Evolutionary conservation across 1,284 basidiomycete genomes (phyloP).

Genomic region (Sporisorium iseilematis-ciliati): DNA sequence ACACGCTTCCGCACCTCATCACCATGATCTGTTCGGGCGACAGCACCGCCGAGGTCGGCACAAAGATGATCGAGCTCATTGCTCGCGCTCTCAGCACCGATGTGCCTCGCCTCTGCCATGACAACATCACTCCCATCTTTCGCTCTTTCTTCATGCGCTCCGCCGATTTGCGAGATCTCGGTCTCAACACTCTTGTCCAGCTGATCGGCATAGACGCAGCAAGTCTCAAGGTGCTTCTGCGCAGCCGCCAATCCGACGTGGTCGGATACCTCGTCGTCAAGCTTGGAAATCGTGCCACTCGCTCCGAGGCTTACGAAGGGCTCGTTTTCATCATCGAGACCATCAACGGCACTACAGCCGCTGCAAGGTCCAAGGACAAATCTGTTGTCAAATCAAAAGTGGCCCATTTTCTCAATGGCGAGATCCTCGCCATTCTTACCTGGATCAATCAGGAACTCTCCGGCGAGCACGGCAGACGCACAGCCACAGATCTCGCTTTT

Average conservation of each 20-base stretch:
- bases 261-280: slow-evolving; percentile 65
- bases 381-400: slow-evolving; percentile 34
- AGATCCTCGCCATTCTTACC: slow-evolving; percentile 65
- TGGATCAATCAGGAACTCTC: slow-evolving; percentile 67
- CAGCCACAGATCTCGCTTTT: slow-evolving; percentile 54
- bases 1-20: slow-evolving; percentile 63
- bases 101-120: slow-evolving; percentile 59
- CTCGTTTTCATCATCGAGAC: slow-evolving; percentile 60
- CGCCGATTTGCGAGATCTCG: slow-evolving; percentile 40
- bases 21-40: slow-evolving; percentile 45
- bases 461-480: slow-evolving; percentile 60
- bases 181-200: slow-evolving; percentile 41
- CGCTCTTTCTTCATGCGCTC: slow-evolving; percentile 58
- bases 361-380: slow-evolving; percentile 21
- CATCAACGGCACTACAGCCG: slow-evolving; percentile 28
- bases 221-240: slow-evolving; percentile 52
- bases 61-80: slow-evolving; percentile 53
- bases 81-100: slow-evolving; percentile 55
- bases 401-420: slow-evolving; percentile 53
- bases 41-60: slow-evolving; percentile 38
- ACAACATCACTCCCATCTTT: slow-evolving; percentile 62
- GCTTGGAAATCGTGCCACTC: slow-evolving; percentile 56
- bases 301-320: slow-evolving; percentile 51
- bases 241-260: slow-evolving; percentile 62
- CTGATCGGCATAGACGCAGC: slow-evolving; percentile 54